These are phyloP conservation scores for Daldinia bambusicola DNA, from an alignment of 495 filamentous ascomycete genomes.

Conservation along the genomic window DNA sequence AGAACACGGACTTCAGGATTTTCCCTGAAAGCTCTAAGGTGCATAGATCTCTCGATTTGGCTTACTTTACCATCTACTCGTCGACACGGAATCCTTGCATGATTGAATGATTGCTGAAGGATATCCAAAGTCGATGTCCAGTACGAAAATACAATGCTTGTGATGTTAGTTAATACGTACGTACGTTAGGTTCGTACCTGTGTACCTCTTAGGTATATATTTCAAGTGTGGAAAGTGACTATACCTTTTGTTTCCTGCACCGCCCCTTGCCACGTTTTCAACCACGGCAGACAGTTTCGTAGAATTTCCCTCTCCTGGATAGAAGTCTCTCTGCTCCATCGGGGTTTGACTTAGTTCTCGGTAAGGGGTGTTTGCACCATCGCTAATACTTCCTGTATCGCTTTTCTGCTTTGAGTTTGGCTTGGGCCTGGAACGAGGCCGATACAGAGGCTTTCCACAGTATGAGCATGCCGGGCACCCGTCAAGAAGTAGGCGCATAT, in stretches of 20 bases:
- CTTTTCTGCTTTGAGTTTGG: background rate
- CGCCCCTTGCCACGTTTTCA: background rate
- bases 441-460: background rate
- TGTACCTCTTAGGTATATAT: background rate
- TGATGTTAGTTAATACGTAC: background rate
- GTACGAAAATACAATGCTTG: conserved; percentile 64
- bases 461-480: background rate
- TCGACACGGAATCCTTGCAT: conserved; percentile 42
- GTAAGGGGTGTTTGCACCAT: background rate
- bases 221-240: background rate
- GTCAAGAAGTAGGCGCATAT: background rate
- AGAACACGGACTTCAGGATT: conserved; percentile 48
- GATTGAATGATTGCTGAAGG: conserved; percentile 40
- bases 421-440: background rate
- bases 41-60: conserved; percentile 43
- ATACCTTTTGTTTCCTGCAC: background rate
- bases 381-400: background rate
- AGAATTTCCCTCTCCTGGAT: background rate
- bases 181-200: too few relatives aligned
- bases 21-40: conserved; percentile 50
- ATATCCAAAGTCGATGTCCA: conserved; percentile 61
- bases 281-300: background rate
- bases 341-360: background rate
- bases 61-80: conserved; percentile 5
- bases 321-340: background rate